A percentile compares a stretch with the other conserved stretches of the same genome.
Evolutionary conservation across 202 grass and related monocot species (phyloP).

Genomic region (Bolboschoenoplectus hybrid): DNA sequence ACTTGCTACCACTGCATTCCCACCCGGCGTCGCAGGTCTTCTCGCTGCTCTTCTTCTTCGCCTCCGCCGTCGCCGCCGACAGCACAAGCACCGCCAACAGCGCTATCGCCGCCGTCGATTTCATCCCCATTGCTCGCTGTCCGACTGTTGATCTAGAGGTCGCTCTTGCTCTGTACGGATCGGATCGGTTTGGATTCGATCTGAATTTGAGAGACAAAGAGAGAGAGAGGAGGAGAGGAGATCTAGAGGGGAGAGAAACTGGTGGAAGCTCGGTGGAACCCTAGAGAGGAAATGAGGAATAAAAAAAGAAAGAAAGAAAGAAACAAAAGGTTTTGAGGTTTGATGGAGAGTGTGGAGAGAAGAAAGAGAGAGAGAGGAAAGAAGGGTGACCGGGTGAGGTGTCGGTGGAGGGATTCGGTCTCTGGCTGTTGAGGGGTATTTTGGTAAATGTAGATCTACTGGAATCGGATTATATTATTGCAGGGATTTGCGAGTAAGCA

Average conservation of each 20-base stretch:
- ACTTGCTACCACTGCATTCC: conserved; percentile 72
- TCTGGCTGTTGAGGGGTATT: conserved; percentile 15
- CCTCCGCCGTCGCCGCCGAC: conserved; percentile 51
- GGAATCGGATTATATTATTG: not conserved
- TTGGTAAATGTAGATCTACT: not conserved
- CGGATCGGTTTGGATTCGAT: not conserved
- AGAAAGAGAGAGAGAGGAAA: conserved; percentile 45
- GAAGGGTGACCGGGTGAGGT: conserved; percentile 24
- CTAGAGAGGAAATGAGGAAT: not conserved
- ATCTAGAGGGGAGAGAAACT: not conserved
- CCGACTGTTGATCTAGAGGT: not conserved
- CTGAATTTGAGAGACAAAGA: too few relatives aligned
- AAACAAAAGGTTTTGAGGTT: conserved; percentile 15
- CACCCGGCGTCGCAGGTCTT: conserved; percentile 79
- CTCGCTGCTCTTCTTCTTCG: conserved; percentile 45
- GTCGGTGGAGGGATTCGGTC: conserved; percentile 50
- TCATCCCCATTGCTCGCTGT: conserved; percentile 34
- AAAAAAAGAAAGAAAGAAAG: not conserved
- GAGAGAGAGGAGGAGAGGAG: not conserved
- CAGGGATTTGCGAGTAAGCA: not conserved
- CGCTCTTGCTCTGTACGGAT: conserved; percentile 38
- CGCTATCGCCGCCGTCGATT: conserved; percentile 43
- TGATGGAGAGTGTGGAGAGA: conserved; percentile 40
- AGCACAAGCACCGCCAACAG: conserved; percentile 46
- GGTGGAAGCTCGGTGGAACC: not conserved